Evolutionary conservation across 176 grass and related monocot species (phyloP), one percentile per base, ranked within the genome.

Genomic region (Luzula sylvatica): DNA sequence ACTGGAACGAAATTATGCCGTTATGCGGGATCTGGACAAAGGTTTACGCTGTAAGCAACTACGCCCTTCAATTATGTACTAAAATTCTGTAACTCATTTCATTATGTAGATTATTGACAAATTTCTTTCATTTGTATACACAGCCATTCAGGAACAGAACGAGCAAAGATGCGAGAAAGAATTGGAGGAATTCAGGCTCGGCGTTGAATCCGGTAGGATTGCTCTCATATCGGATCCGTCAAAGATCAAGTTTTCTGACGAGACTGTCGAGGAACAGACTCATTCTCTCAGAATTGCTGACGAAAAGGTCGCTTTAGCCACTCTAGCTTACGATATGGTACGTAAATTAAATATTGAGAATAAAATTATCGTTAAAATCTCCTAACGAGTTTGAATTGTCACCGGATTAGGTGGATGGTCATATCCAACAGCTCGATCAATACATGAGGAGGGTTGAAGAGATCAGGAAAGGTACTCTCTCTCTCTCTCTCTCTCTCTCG

Each of bases 361-460:
- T n/a, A n/a, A n/a, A n/a, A n/a, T n/a, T n/a, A n/a, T n/a, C n/a
- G n/a, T n/a, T n/a, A n/a, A n/a, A n/a, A n/a, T n/a, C n/a, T n/a
- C n/a, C n/a, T n/a, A n/a, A n/a, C n/a, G n/a, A n/a, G n/a, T n/a
- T n/a, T n/a, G n/a, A n/a, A n/a, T n/a, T n/a, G n/a, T n/a, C n/a
- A n/a, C n/a, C n/a, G n/a, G n/a, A n/a, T n/a, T 71, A 98, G 92
- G 92, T 98, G 52, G 92, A 98, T 71, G 92, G 81, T 50, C 92
- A 98, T 52, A 90, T 98, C 50, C 92, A 98, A 58, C 92, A 98
- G 43, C 81, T 98, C 1, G 92, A 98, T 69, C 92, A 86, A 15
- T 90, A 74, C 66, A 86, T 98, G 92, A 98, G 85, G 52, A 98
- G 72, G 65, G 77, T 98, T 68, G 92, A 86, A 73, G 81, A 90